phyloP scores from a whole-genome alignment of 2,329 filamentous ascomycete genomes.

The Bipolaris zeicola region DNA sequence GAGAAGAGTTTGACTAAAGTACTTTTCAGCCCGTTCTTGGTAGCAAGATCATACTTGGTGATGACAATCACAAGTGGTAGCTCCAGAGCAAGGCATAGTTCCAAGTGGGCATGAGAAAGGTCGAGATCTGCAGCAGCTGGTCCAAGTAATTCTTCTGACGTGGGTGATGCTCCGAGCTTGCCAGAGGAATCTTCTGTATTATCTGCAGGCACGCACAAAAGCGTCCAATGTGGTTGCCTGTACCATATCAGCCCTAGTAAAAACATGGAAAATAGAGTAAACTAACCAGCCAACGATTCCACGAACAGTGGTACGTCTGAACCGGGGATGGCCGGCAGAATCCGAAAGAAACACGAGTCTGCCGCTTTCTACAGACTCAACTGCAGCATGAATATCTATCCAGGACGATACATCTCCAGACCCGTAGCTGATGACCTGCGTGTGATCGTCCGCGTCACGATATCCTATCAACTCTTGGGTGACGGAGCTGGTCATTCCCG shows the following conservation, averaged over 20 bases:
- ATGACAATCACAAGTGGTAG: conserved; percentile 81
- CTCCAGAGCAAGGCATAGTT: conserved; percentile 80
- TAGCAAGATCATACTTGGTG: conserved; percentile 89
- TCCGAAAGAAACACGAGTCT: conserved; percentile 88
- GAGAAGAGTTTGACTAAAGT: conserved; percentile 77
- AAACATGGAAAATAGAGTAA: background rate
- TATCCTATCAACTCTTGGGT: conserved; percentile 95
- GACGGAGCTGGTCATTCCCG: conserved; percentile 91
- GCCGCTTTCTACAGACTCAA: conserved; percentile 70
- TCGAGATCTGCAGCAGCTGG: conserved; percentile 66
- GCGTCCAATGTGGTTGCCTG: conserved; percentile 82
- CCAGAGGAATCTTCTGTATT: conserved; percentile 61
- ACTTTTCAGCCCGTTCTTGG: conserved; percentile 69
- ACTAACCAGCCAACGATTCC: conserved; percentile 83
- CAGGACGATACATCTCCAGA: conserved; percentile 87
- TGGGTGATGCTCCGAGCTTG: conserved; percentile 54
- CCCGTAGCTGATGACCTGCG: conserved; percentile 77
- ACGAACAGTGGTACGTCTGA: conserved; percentile 83
- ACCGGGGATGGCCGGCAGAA: conserved; percentile 88
- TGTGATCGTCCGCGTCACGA: conserved; percentile 37
- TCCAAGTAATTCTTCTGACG: conserved; percentile 59
- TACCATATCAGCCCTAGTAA: background rate
- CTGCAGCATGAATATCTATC: conserved; percentile 87
- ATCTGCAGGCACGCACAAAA: conserved; percentile 85
- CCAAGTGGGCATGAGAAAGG: conserved; percentile 77